Percentiles rank a stretch among this genome's conserved stretches.
Conservation (phyloP, 306 rosid species). For the Fagus crenata region DNA sequence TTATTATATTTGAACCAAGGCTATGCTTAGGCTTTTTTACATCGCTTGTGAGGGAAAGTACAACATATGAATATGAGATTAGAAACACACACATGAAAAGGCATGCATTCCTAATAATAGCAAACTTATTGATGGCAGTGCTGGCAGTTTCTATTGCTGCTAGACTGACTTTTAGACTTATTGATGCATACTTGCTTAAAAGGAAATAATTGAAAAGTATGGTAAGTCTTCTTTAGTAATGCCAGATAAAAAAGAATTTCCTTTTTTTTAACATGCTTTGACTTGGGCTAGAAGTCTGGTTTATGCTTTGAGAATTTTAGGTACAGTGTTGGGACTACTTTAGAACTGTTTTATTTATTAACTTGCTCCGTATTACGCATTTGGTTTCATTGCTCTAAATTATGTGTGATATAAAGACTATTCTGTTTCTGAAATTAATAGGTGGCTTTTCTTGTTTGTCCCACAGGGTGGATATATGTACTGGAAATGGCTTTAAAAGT, state of each 20-base stretch:
- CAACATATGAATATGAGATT: neutral
- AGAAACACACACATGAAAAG: neutral
- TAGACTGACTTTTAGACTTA: neutral
- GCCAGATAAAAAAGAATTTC: neutral
- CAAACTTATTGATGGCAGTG: neutral
- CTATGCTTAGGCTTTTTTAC: neutral
- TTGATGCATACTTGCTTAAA: neutral
- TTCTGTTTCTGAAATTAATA: conserved; percentile 13
- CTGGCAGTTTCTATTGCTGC: neutral
- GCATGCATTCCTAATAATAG: neutral
- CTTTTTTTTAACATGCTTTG: neutral
- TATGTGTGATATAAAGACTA: neutral
- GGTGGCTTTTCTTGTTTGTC: conserved; percentile 27
- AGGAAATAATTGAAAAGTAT: neutral
- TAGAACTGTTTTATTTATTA: conserved; percentile 1
- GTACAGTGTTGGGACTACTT: conserved; percentile 6
- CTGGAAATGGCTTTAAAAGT: conserved; percentile 84
- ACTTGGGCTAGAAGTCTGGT: neutral
- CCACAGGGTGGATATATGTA: conserved; percentile 90
- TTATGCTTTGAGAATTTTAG: neutral
- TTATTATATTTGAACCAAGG: neutral
- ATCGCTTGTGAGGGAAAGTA: neutral
- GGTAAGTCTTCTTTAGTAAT: neutral
- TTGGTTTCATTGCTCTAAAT: conserved; percentile 19
- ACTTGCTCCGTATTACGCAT: conserved; percentile 9